These are phyloP conservation scores for Hyaloscypha bicolor DNA, from an alignment of 495 filamentous ascomycete species.

Conservation along the genomic window DNA sequence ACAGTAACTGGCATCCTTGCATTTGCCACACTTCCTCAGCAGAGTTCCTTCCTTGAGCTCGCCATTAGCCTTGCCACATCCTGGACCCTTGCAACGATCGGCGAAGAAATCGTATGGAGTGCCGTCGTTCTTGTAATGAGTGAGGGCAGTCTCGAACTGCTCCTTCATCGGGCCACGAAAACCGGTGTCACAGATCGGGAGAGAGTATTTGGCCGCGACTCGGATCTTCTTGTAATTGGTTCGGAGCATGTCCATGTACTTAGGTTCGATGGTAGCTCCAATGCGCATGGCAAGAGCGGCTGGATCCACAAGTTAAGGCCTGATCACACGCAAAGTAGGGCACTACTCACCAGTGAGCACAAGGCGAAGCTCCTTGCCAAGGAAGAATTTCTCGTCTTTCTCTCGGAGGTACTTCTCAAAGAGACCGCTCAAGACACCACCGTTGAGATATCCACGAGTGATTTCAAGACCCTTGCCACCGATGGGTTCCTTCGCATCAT, in stretches of 20 bases:
- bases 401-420: neutral
- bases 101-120: constrained; percentile 18
- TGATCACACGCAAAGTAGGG: neutral
- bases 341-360: constrained; percentile 2
- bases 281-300: constrained; percentile 20
- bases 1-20: constrained; percentile 10
- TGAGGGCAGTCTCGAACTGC: constrained; percentile 14
- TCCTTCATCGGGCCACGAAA: constrained; percentile 13
- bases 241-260: constrained; percentile 10
- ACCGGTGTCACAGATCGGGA: neutral
- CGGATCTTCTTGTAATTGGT: constrained; percentile 7
- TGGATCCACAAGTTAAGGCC: neutral
- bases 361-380: constrained; percentile 2
- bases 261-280: constrained; percentile 11
- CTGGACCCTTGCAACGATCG: constrained; percentile 2
- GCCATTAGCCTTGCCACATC: constrained; percentile 6
- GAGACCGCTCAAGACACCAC: constrained; percentile 2
- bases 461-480: constrained; percentile 19
- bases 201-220: constrained; percentile 13
- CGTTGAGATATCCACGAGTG: constrained; percentile 18
- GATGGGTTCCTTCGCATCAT: neutral
- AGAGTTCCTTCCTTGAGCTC: constrained; percentile 7
- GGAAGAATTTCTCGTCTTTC: neutral
- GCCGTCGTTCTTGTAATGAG: constrained; percentile 21
- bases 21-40: constrained; percentile 18